A percentile compares a stretch with the other conserved stretches of the same genome.
These are phyloP conservation scores for Petasospora fabianii DNA, from an alignment of 1,139 yeast genomes.

Conservation along the genomic window DNA sequence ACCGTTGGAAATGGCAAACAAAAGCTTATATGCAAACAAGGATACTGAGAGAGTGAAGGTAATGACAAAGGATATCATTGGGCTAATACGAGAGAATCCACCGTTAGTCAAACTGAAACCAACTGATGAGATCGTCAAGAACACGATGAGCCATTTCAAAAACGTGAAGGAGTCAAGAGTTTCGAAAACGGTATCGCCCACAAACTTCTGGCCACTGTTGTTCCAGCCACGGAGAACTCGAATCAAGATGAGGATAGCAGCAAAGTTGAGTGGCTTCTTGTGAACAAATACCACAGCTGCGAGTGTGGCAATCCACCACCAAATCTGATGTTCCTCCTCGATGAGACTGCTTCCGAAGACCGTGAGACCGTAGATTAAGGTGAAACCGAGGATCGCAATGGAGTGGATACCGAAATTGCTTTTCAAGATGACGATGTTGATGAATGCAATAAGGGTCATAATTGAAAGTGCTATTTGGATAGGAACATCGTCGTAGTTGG, in stretches of 20 bases:
- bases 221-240: constrained; percentile 83
- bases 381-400: constrained; percentile 33
- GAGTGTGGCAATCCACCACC: constrained; percentile 76
- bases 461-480: constrained; percentile 47
- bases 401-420: constrained; percentile 15
- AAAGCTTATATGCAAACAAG: constrained; percentile 54
- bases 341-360: constrained; percentile 88
- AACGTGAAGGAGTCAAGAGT: constrained; percentile 28
- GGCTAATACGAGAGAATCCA: constrained; percentile 19
- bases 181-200: constrained; percentile 44
- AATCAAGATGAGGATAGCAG: constrained; percentile 39
- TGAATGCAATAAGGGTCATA: constrained; percentile 32
- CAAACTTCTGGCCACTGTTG: constrained; percentile 82
- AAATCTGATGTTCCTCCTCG: constrained; percentile 95
- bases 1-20: constrained; percentile 54
- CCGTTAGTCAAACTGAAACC: constrained; percentile 21
- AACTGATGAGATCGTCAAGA: constrained; percentile 37
- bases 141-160: constrained; percentile 48
- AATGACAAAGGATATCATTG: constrained; percentile 36
- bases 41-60: constrained; percentile 39
- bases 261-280: constrained; percentile 24
- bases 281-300: constrained; percentile 21
- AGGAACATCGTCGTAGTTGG: constrained; percentile 60
- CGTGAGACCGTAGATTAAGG: constrained; percentile 48
- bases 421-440: constrained; percentile 24